These are phyloP conservation scores for Gossypium turneri DNA, from an alignment of 345 rosid species.

Conservation along the genomic window DNA sequence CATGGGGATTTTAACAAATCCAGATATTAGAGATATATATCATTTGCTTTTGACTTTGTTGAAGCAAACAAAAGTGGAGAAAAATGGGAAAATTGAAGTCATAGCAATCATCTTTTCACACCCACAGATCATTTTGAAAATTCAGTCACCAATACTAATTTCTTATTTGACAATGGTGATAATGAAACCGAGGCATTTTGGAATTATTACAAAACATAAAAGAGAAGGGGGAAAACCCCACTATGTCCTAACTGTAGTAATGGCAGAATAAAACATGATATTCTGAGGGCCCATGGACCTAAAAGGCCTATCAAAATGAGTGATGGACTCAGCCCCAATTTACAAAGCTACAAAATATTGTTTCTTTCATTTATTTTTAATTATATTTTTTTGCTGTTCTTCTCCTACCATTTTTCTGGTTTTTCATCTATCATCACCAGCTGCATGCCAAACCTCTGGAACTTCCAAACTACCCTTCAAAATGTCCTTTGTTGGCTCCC, in stretches of 20 bases:
- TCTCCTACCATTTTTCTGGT: neutral
- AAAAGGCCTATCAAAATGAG: slow-evolving; percentile 5
- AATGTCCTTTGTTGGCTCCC: slow-evolving; percentile 26
- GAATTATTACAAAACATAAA: neutral
- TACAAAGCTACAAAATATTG: neutral
- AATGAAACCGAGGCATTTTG: neutral
- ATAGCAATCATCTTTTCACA: neutral
- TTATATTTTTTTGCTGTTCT: neutral
- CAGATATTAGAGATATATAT: neutral
- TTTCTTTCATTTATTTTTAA: neutral
- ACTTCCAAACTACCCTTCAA: slow-evolving; percentile 31
- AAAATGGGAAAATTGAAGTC: neutral
- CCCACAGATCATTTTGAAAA: neutral
- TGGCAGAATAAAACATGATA: slow-evolving; percentile 5
- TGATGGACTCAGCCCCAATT: slow-evolving; percentile 13
- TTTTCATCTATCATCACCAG: slow-evolving; percentile 28
- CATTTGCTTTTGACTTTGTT: slow-evolving; percentile 11
- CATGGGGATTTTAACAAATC: neutral
- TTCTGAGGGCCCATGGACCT: slow-evolving; percentile 1
- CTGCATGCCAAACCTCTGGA: slow-evolving; percentile 45
- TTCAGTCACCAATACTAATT: neutral
- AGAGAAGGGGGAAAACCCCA: neutral
- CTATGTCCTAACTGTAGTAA: neutral
- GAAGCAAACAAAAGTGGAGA: neutral
- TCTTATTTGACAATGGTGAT: neutral